Base-by-base conservation (phyloP, 2,329 filamentous ascomycete species). In the Fusarium solani-melongenae region DNA sequence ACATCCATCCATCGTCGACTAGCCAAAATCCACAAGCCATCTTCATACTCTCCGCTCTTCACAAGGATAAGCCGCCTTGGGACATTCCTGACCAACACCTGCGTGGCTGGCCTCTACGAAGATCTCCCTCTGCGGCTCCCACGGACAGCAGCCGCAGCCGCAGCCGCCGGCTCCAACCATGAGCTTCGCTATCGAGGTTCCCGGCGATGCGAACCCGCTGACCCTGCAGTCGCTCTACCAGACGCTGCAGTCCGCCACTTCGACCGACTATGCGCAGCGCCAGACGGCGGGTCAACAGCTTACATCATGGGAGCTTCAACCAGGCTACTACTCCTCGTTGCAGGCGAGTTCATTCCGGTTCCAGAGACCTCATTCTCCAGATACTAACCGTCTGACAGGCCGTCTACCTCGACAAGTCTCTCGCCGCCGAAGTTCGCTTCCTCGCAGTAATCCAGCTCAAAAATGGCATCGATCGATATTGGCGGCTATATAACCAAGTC, bases 381-480 rank as follows among this genome's bases (percentile, higher is more conserved):
- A 36, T 6, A 44, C 73, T 79, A 58, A 78, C 64, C 44, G 33
- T 41, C 22, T 55, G 34, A 34, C 79, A 97, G 92, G 89, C 92
- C 76, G 89, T 94, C 38, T 98, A 95, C 81, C 88, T 98, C 72
- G 93, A 98, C 84, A 91, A 91, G 70, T 90, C 91, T 2, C 85
- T 97, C 1, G 93, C 94, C 1, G 84, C 90, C 66, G 92, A 97
- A 78, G 89, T 96, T 62, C 93, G 96, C 70, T 95, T 97, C 79
- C 91, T 98, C 12, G 93, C 96, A 63, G 91, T 98, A 66, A 98
- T 98, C 75, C 94, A 98, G 80, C 88, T 99, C 62, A 98, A 98
- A 82, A 98, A 98, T 82, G 96, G 95, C 64, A 95, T 98, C 82
- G 96, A 98, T 81, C 95, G 93, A 80, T 94, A 95, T 82, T 99